Evolutionary conservation across 2,329 filamentous ascomycete species (phyloP).

Genomic region (Basipetospora chlamydospora): DNA sequence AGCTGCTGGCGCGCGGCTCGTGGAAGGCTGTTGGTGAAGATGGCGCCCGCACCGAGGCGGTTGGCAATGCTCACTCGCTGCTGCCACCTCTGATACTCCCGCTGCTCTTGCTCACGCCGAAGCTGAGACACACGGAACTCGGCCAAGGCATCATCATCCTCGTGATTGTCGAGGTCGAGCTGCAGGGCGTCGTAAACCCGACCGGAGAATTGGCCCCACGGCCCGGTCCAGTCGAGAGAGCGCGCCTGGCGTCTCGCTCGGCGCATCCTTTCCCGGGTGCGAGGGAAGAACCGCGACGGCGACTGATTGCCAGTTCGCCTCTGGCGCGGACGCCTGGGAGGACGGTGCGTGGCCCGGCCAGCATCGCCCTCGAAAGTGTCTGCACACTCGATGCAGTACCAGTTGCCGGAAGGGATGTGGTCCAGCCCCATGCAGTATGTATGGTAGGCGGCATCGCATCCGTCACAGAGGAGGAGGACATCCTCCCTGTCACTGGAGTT

Average conservation of each 20-base stretch:
- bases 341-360: conserved; percentile 20
- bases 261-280: conserved; percentile 44
- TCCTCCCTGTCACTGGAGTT: conserved; percentile 69
- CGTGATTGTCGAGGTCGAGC: conserved; percentile 73
- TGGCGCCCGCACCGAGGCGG: conserved; percentile 58
- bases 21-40: conserved; percentile 51
- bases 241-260: conserved; percentile 47
- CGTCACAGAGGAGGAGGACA: conserved; percentile 76
- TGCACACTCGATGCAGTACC: conserved; percentile 82
- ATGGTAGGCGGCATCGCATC: conserved; percentile 80
- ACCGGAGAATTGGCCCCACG: conserved; percentile 55
- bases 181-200: conserved; percentile 53
- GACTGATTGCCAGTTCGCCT: background rate
- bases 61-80: conserved; percentile 70
- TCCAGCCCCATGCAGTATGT: conserved; percentile 82
- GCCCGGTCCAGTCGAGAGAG: conserved; percentile 75
- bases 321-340: conserved; percentile 13
- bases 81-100: conserved; percentile 62
- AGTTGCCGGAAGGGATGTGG: conserved; percentile 58
- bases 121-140: conserved; percentile 38
- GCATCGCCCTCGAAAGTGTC: conserved; percentile 23
- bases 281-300: conserved; percentile 25
- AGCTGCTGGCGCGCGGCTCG: conserved; percentile 46
- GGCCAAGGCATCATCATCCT: conserved; percentile 50
- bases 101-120: conserved; percentile 35